Evolutionary conservation across 495 filamentous ascomycete genomes (phyloP), one percentile per base, ranked within the genome.

Genomic region (Annulohypoxylon bovei): DNA sequence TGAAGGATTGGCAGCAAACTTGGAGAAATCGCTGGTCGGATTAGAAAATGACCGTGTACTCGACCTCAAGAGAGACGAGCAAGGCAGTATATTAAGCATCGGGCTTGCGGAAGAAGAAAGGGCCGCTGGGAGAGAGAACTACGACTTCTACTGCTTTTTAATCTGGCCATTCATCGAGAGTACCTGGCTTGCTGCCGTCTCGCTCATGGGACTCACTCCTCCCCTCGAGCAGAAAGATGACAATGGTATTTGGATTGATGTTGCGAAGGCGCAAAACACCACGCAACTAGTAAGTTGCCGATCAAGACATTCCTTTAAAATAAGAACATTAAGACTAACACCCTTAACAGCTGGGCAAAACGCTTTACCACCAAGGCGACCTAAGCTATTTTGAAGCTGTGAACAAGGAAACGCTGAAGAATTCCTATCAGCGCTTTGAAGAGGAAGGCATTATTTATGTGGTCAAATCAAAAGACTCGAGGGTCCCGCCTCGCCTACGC

Each of bases 91-190:
- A 9, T 78, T 81, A 1, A 90, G 82, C 42, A 81, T 97, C 9
- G 92, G 91, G 14, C 82, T 98, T n/a, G 88, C 90, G 6, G 88
- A 91, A 14, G 76, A 84, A 1, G 95, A 99, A 78, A 85, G 94
- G 20, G 81, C 83, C 2, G 88, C 85, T 35, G 95, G 95, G 2
- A 83, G 95, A 22, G 95, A 98, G 75, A 97, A 97, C 73, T 98
- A 90, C 75, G 95, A 98, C 73, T 99, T 98, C 78, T 98, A 99
- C 80, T 97, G 94, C 79, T 98, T 98, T 84, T 79, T 98, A 20
- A 93, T 98, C 67, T 98, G 95, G 95, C 95, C 95, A 0, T 98
- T 98, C 72, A 93, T 98, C 61, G 95, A 99, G 76, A 90, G 93
- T 0, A 88, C 84, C 49, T 99, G 95, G 95, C 88, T 98, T 12